Conservation (phyloP, 2,329 filamentous ascomycete genomes). For the Aspergillus pseudoviridinutans region DNA sequence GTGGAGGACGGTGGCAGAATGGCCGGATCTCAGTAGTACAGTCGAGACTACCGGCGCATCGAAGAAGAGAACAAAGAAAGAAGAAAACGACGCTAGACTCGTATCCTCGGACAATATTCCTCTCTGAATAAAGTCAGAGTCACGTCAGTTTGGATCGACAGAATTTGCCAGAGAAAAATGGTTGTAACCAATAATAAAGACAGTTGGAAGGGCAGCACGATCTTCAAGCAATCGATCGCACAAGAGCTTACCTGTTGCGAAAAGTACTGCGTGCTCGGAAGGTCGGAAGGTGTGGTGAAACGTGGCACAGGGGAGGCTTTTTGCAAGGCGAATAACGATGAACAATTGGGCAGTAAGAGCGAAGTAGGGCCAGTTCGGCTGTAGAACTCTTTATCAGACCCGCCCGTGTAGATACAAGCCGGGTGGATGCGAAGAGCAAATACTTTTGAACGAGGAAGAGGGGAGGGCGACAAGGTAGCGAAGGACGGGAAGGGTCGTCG, state of each 20-base stretch:
- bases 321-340: conserved; percentile 2
- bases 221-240: conserved; percentile 10
- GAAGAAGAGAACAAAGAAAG: not conserved
- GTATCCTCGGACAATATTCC: not conserved
- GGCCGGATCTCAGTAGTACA: not conserved
- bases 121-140: not conserved
- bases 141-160: not conserved
- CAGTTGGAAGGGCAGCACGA: conserved; percentile 6
- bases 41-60: not conserved
- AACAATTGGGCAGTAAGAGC: conserved; percentile 19
- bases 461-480: not conserved
- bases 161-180: not conserved
- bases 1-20: not conserved
- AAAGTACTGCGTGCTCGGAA: conserved; percentile 10
- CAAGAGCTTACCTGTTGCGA: conserved; percentile 17
- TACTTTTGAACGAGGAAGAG: not conserved
- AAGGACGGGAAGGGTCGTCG: not conserved
- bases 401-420: not conserved
- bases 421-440: not conserved
- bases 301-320: conserved; percentile 18
- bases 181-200: not conserved
- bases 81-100: not conserved
- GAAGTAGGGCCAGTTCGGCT: conserved; percentile 8
- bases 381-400: not conserved
- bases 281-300: conserved; percentile 16